Conservation (phyloP, 2,329 filamentous ascomycete species). For the Sporothrix variecibatus region DNA sequence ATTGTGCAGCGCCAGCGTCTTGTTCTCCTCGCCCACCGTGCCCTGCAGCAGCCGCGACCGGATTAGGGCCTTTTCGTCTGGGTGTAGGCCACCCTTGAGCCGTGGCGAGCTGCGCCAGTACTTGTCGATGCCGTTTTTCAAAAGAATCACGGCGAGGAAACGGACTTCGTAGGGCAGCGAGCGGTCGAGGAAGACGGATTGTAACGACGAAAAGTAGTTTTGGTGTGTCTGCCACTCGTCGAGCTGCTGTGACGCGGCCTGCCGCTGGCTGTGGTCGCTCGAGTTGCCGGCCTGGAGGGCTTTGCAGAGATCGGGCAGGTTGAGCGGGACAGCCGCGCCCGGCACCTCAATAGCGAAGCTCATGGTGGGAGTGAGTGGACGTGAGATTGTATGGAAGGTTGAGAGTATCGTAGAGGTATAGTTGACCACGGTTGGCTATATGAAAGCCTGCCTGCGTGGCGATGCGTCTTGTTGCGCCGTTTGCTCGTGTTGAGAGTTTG, state of each 20-base stretch:
- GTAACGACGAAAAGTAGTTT: conserved; percentile 66
- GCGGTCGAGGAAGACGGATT: conserved; percentile 81
- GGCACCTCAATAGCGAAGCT: conserved; percentile 74
- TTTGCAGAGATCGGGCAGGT: conserved; percentile 62
- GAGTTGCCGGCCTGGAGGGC: conserved; percentile 66
- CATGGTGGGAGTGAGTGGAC: conserved; percentile 48
- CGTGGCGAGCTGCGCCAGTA: conserved; percentile 74
- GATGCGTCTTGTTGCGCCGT: background rate
- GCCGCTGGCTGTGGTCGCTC: conserved; percentile 61
- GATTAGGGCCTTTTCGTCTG: conserved; percentile 75
- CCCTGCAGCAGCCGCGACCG: conserved; percentile 73
- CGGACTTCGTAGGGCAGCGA: conserved; percentile 75
- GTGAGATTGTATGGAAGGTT: background rate
- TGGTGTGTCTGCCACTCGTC: conserved; percentile 68
- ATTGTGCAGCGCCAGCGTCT: conserved; percentile 80
- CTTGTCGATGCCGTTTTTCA: conserved; percentile 96
- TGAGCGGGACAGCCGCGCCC: conserved; percentile 76
- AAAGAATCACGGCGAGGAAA: conserved; percentile 86
- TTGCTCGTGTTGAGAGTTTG: background rate
- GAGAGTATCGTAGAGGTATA: no score
- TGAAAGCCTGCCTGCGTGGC: background rate
- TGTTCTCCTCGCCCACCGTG: conserved; percentile 74
- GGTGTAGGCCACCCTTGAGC: conserved; percentile 65
- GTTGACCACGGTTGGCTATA: background rate
- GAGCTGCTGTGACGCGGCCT: conserved; percentile 70